Conservation (phyloP, 202 grass and related monocot genomes). For the Setaria italica region DNA sequence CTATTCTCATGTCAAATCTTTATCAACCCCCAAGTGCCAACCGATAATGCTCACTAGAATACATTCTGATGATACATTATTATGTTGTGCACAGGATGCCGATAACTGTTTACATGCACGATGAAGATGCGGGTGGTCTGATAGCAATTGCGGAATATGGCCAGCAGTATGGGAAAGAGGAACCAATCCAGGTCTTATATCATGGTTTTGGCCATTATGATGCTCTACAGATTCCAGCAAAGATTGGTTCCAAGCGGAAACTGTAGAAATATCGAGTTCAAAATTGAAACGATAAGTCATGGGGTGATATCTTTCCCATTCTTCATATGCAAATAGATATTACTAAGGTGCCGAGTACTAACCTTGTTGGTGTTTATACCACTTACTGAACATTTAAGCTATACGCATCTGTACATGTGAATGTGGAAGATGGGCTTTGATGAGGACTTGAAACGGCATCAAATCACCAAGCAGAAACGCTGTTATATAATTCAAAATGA, state of each 20-base stretch:
- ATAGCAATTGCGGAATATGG: constrained; percentile 94
- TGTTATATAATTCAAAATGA: not conserved
- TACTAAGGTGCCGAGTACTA: not conserved
- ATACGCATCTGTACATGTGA: not conserved
- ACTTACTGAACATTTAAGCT: constrained; percentile 19
- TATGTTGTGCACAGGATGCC: constrained; percentile 68
- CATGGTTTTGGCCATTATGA: constrained; percentile 99
- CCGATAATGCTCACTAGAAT: not conserved
- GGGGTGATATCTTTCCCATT: not conserved
- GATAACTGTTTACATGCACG: constrained; percentile 92
- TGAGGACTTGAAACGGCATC: not conserved
- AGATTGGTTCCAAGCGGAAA: constrained; percentile 43
- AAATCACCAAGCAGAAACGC: not conserved
- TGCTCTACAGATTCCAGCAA: constrained; percentile 66
- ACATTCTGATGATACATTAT: not conserved
- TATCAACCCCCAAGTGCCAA: not conserved
- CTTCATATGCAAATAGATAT: not conserved
- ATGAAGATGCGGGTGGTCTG: constrained; percentile 79
- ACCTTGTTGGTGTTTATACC: not conserved
- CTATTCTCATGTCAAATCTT: not conserved
- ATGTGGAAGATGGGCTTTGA: not conserved
- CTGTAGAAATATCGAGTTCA: constrained; percentile 25
- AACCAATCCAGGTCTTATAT: constrained; percentile 84
- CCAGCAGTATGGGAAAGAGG: constrained; percentile 80
- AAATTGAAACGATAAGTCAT: constrained; percentile 17